Conservation (phyloP, 192 early-diverging fungal genomes). For the Mortierella antarctica region DNA sequence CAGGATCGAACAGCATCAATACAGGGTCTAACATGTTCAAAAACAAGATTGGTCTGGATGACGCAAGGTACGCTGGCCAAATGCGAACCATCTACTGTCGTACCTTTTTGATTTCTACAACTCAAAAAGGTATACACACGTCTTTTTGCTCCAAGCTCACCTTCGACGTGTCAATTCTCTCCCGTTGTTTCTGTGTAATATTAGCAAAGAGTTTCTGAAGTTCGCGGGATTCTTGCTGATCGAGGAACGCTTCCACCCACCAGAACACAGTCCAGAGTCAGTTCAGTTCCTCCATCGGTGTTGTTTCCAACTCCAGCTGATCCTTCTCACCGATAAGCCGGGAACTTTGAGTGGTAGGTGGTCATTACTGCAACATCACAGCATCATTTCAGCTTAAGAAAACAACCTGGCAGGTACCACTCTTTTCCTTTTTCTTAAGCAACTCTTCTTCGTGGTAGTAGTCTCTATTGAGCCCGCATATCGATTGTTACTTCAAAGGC, state of each 20-base stretch:
- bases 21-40: conserved; percentile 34
- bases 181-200: not conserved
- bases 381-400: not conserved
- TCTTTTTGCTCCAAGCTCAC: no score
- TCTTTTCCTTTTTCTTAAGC: not conserved
- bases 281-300: conserved; percentile 13
- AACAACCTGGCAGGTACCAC: not conserved
- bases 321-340: conserved; percentile 3
- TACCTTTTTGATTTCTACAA: not conserved
- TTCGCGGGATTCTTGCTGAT: conserved; percentile 32
- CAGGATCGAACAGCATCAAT: conserved; percentile 28
- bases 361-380: not conserved
- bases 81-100: not conserved
- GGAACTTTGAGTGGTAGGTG: not conserved
- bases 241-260: conserved; percentile 19
- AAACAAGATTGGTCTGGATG: conserved; percentile 44
- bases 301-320: conserved; percentile 28
- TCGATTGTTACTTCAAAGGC: not conserved
- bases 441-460: not conserved
- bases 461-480: conserved; percentile 5
- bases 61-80: conserved; percentile 31
- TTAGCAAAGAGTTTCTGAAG: conserved; percentile 41
- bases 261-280: conserved; percentile 13
- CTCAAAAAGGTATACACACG: no score
- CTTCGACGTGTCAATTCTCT: no score